Base-by-base conservation (phyloP, 1,284 basidiomycete species). In the Ceratobasidium sp. region DNA sequence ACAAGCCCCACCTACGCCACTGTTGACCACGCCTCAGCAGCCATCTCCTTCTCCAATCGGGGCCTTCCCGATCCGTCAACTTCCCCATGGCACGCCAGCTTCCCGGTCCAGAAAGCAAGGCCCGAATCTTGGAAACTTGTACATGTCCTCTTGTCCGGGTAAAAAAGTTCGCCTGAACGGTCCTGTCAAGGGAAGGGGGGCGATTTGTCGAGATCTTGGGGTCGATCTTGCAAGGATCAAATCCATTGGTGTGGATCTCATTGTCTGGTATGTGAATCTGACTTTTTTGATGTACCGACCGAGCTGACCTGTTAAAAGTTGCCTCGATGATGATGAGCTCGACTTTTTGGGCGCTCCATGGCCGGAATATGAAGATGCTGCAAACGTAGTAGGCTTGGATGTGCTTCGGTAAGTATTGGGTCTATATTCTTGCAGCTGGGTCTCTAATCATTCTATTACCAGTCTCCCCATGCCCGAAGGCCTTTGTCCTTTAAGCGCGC, bases 401-500 rank as follows among this genome's bases (percentile, higher is more conserved):
- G 85, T 98, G 64, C 85, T 97, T 46, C 83, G 88, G 80, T 85
- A 78, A 75, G 80, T 79, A 58, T 74, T 57, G 28, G 58, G 28
- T 43, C n/a, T 52, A n/a, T n/a, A 34, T 18, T 10, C 43, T 21
- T 26, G 8, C 43, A 30, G 34, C 34, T 30, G 58, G 36, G 73
- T 74, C 62, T 46, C 75, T 39, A 72, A 28, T 64, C 23, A 61
- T 34, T 34, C n/a, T n/a, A n/a, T 65, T 46, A 46, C n/a, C 76
- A 92, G 93, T 14, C 82, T 97, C 57, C 97, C 96, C 0, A 93
- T 91, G 76, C 94, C 95, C 2, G 97, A 99, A 81, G 97, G 96
- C 23, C 88, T 97, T 32, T 86, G 92, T 0, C 96, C 95, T 0
- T 83, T 88, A 1, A 87, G 89, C 12, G 84, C 90, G 6, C 80